A percentile compares a stretch with the other conserved stretches of the same genome.
Evolutionary conservation across 2,329 filamentous ascomycete species (phyloP).

Genomic region (Epichloe amarillans): DNA sequence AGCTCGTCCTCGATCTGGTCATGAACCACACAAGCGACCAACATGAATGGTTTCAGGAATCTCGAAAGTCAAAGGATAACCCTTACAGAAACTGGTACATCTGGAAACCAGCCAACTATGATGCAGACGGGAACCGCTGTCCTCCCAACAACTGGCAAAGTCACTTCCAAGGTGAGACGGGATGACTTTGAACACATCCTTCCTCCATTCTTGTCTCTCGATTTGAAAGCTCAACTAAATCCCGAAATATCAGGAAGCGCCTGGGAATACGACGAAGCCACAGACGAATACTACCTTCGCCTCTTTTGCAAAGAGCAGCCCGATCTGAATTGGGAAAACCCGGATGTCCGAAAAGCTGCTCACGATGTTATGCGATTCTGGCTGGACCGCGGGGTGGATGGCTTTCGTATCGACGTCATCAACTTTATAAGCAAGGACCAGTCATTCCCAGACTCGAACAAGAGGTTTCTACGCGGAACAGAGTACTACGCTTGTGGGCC

Average conservation of each 20-base stretch:
- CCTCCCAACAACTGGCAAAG: constrained; percentile 47
- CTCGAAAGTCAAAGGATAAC: constrained; percentile 37
- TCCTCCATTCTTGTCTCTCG: background rate
- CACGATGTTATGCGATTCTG: constrained; percentile 61
- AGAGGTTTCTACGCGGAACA: constrained; percentile 18
- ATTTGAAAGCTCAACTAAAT: background rate
- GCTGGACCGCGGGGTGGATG: constrained; percentile 54
- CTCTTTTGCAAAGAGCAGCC: constrained; percentile 60
- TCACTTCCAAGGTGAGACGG: constrained; percentile 23
- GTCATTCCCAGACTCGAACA: constrained; percentile 35
- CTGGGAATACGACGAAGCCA: constrained; percentile 36
- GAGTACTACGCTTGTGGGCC: constrained; percentile 42
- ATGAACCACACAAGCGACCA: constrained; percentile 55
- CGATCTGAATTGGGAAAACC: constrained; percentile 68
- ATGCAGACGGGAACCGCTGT: constrained; percentile 40
- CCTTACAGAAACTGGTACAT: constrained; percentile 50
- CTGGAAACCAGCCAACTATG: constrained; percentile 47
- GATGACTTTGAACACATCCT: background rate
- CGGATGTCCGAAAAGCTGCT: constrained; percentile 48
- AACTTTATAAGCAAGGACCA: constrained; percentile 53
- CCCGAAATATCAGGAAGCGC: constrained; percentile 15
- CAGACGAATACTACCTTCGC: constrained; percentile 45
- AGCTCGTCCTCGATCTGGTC: constrained; percentile 58
- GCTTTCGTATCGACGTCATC: constrained; percentile 55
- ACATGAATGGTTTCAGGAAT: constrained; percentile 45